Conservation (phyloP, 2,329 filamentous ascomycete species). For the Pseudocercospora vitis region DNA sequence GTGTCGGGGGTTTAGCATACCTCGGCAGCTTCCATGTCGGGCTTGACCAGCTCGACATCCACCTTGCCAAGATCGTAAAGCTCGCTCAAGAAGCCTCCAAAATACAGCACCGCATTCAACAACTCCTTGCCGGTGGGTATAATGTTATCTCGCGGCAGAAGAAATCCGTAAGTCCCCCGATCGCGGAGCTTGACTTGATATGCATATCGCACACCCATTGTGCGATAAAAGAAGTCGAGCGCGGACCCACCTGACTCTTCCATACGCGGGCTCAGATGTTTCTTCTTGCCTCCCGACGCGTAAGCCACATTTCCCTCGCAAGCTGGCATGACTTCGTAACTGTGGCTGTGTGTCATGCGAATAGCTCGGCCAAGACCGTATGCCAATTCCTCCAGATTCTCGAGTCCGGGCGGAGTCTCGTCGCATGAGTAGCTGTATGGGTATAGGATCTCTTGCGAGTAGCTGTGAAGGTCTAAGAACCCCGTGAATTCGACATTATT, state of each 20-base stretch:
- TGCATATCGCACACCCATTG: conserved; percentile 75
- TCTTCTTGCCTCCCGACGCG: conserved; percentile 35
- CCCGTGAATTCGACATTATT: conserved; percentile 76
- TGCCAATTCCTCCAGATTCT: conserved; percentile 88
- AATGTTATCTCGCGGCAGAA: conserved; percentile 71
- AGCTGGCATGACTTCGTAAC: conserved; percentile 68
- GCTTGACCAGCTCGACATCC: conserved; percentile 16
- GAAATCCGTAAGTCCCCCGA: conserved; percentile 89
- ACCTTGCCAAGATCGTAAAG: conserved; percentile 35
- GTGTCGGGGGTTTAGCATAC: neutral
- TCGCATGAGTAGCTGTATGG: conserved; percentile 86
- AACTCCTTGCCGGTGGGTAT: conserved; percentile 65
- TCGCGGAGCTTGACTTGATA: conserved; percentile 95
- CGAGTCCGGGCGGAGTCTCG: conserved; percentile 75
- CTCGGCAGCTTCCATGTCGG: conserved; percentile 8
- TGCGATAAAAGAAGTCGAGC: conserved; percentile 94
- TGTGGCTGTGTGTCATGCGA: conserved; percentile 67
- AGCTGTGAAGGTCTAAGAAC: conserved; percentile 87
- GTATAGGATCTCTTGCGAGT: conserved; percentile 91
- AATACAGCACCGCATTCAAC: conserved; percentile 76
- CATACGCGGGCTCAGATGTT: conserved; percentile 54
- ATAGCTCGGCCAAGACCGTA: conserved; percentile 88
- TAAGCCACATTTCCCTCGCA: conserved; percentile 72
- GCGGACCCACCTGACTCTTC: conserved; percentile 80
- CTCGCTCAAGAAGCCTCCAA: conserved; percentile 73